A percentile compares a stretch with the other conserved stretches of the same genome.
Conservation (phyloP, 2,329 filamentous ascomycete species). For the Sclerotinia borealis region DNA sequence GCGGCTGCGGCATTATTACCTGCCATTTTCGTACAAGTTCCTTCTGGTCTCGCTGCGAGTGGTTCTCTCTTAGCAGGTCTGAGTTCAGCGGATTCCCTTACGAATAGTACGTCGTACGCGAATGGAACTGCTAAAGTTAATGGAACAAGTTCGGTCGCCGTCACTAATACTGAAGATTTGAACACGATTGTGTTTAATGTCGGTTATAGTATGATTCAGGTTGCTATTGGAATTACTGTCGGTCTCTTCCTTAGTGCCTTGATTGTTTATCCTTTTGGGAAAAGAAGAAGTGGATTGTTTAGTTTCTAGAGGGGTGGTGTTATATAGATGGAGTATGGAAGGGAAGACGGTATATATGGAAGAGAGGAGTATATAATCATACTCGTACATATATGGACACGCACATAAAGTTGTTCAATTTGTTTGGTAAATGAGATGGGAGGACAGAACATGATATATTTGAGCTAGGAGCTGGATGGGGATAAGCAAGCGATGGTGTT, state of each 20-base stretch:
- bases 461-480: neutral
- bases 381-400: neutral
- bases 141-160: conserved; percentile 23
- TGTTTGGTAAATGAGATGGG: neutral
- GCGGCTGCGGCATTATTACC: conserved; percentile 82
- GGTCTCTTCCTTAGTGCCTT: conserved; percentile 37
- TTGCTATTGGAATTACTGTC: conserved; percentile 39
- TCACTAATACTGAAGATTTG: conserved; percentile 23
- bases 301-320: conserved; percentile 31
- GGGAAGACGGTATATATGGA: neutral
- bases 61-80: conserved; percentile 55
- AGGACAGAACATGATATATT: neutral
- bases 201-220: conserved; percentile 37
- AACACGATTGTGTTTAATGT: conserved; percentile 37
- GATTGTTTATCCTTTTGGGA: conserved; percentile 38
- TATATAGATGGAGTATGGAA: neutral
- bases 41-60: conserved; percentile 54
- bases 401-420: neutral
- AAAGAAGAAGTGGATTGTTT: conserved; percentile 37
- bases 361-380: neutral
- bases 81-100: conserved; percentile 49
- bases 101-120: conserved; percentile 28
- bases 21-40: conserved; percentile 71
- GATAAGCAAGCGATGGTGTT: neutral
- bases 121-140: conserved; percentile 29